phyloP scores from a whole-genome alignment of 345 rosid genomes.

The Euclidium syriacum region DNA sequence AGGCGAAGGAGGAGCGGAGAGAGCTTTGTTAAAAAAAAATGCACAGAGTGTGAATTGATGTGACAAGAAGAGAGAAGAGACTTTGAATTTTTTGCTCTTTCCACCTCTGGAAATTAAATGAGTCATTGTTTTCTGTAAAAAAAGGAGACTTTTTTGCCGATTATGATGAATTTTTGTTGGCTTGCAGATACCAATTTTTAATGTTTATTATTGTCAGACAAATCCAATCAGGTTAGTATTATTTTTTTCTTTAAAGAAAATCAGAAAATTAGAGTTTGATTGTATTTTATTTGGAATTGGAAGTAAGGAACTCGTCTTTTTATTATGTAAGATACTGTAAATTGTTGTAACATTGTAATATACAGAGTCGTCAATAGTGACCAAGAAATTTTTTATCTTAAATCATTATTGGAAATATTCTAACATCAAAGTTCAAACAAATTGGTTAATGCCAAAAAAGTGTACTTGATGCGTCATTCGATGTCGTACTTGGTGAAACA shows the following conservation, averaged over 20 bases:
- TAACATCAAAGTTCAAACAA: not conserved
- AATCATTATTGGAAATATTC: not conserved
- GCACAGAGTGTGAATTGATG: constrained; percentile 34
- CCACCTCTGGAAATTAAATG: constrained; percentile 27
- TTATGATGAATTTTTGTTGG: constrained; percentile 3
- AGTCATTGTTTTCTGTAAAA: constrained; percentile 15
- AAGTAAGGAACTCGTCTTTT: not conserved
- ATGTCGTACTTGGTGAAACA: not conserved
- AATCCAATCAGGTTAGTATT: no score
- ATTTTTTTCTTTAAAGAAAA: no score
- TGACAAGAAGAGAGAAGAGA: constrained; percentile 10
- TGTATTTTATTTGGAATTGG: not conserved
- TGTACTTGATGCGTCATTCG: not conserved
- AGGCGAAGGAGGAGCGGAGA: constrained; percentile 1
- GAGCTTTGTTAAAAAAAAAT: constrained; percentile 10
- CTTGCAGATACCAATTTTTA: not conserved
- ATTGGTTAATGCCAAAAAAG: not conserved
- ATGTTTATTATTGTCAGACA: not conserved
- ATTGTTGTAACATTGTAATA: no score
- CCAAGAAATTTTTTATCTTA: not conserved
- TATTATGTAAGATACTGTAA: not conserved
- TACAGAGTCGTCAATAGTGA: not conserved
- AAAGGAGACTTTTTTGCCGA: not conserved
- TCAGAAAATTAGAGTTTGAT: no score
- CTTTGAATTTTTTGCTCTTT: constrained; percentile 14